Base-by-base conservation (phyloP, 2,329 filamentous ascomycete genomes). In the Alternaria angustiovoidea region DNA sequence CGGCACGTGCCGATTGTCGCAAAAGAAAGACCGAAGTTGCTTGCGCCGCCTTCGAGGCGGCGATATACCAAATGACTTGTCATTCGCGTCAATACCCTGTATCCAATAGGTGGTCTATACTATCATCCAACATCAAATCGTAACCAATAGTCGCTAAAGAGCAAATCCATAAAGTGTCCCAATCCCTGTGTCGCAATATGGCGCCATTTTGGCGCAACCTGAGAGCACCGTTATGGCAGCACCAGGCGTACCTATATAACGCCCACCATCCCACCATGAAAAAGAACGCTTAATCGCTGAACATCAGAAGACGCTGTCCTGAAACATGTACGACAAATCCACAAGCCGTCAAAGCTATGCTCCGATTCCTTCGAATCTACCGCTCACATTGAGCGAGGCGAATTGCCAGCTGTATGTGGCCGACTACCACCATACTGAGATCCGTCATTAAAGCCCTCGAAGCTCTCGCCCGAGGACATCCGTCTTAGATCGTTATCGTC, bases 391-490 rank as follows among this genome's bases (percentile, higher is more conserved):
- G 67, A 71, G 26, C 57, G 61, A 11, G 70, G 70, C 32, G 70
- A 72, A 22, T 66, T 67, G 6, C 54, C 67, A 5, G 63, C 65
- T 38, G 66, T 70, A 14, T 70, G 68, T 32, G 58, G 63, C 34
- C 69, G 54, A 38, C 71, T 70, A n/a, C 62, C 67, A 14, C 62
- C 67, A 61, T 69, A 74, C 47, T 67, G 69, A 51, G 62, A 70
- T 28, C 64, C 70, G 22, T 72, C 72, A 26, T 71, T 67, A 51
- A 75, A 76, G 0, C 75, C 75, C 18, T 72, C 66, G 54, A 76
- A 77, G 57, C 75, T 76, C 32, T 74, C 68, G 7, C 63, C 68
- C n/a, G 66, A 69, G 39, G 62, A 60, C 32, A 63, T 67, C 22
- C 71, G 41, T 48, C 58, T 64, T 20, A 74, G 54, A 24, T 69